Base-by-base conservation (phyloP, 202 grass and related monocot species). In the Setaria italica region DNA sequence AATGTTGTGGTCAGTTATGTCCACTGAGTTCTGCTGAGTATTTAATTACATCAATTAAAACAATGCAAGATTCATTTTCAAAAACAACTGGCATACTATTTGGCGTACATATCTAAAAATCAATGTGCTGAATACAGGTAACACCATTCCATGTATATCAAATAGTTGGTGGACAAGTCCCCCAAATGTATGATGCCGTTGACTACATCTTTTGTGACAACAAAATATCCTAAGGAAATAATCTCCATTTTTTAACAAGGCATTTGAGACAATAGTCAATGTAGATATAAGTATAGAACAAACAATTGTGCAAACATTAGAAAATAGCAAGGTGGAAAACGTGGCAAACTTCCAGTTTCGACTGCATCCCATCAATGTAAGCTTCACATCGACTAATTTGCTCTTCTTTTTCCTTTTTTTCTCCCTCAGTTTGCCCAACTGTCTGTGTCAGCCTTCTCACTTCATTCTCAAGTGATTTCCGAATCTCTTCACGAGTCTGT, bases 361-460 rank as follows among this genome's bases (percentile, higher is more conserved):
- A 90, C 74, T 99, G 90, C 92, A 99, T 94, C 79, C 92, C 90
- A 86, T 97, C 88, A 77, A 99, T 97, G 65, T 90, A 92, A 42
- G 89, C 85, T 90, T 97, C 94, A 80, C 90, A 99, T 9, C 90
- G 94, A 90, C 70, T 57, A 87, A 97, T 87, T 84, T 99, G 94
- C 32, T 87, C 93, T 92, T 97, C 93, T 70, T 96, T 99, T 81
- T 94, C 94, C 82, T 86, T 85, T 85, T 96, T 99, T 84, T 94
- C 92, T 66, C 77, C 93, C 72, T 97, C 94, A 3, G 74, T 91
- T 88, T 92, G 89, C 70, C 90, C 90, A 80, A 96, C 88, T 50
- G 82, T 88, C 56, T 91, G 85, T 48, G 90, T 92, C 73, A 99
- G 80, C 87, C 85, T 91, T 74, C 88, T 88, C 46, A 99, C 88